Conservation (phyloP, 495 filamentous ascomycete genomes). For the Tuber aestivum region DNA sequence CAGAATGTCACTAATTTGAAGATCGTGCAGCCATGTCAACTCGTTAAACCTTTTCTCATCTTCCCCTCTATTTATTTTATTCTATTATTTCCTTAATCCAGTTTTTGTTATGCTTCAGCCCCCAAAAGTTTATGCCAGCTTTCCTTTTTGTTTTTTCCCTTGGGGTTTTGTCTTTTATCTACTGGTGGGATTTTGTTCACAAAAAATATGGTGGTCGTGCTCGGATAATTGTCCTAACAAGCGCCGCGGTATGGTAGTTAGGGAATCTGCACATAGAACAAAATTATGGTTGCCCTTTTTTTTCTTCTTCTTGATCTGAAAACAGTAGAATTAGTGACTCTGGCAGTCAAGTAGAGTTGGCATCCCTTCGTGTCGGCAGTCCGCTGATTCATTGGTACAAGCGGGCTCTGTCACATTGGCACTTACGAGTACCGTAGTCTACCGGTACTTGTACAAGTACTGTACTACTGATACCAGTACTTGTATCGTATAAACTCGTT, state of each 20-base stretch:
- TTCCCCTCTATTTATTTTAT: conserved; percentile 16
- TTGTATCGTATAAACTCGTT: too few species aligned
- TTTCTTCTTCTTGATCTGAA: not conserved
- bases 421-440: not conserved
- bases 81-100: conserved; percentile 28
- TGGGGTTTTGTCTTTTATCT: conserved; percentile 38
- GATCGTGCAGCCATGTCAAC: conserved; percentile 32
- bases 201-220: not conserved
- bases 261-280: conserved; percentile 35
- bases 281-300: conserved; percentile 22
- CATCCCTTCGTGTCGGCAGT: not conserved
- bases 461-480: too few species aligned
- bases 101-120: conserved; percentile 34
- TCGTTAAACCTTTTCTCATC: conserved; percentile 34
- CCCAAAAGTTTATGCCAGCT: conserved; percentile 34
- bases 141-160: conserved; percentile 34
- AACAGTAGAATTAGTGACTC: not conserved
- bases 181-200: conserved; percentile 5
- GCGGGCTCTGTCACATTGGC: too few species aligned
- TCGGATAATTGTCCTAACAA: conserved; percentile 1
- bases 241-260: not conserved
- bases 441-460: too few species aligned
- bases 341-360: not conserved
- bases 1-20: not conserved
- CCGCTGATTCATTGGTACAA: not conserved